Conservation (phyloP, 2,329 filamentous ascomycete genomes). For the Pyricularia sp. region DNA sequence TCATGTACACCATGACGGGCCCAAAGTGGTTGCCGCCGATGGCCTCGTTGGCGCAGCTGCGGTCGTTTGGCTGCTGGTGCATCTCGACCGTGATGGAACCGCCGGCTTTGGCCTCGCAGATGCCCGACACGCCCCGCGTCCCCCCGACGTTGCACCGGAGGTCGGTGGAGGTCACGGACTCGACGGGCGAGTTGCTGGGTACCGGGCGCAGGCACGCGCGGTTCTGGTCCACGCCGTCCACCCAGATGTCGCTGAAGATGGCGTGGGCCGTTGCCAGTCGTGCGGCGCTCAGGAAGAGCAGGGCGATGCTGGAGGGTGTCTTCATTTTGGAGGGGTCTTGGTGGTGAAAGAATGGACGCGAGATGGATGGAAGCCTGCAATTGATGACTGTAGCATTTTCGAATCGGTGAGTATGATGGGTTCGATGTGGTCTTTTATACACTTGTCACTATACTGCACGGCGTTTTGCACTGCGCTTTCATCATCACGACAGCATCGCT, state of each 20-base stretch:
- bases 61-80: conserved; percentile 33
- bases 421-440: neutral
- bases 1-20: conserved; percentile 42
- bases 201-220: conserved; percentile 11
- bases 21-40: conserved; percentile 46
- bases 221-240: conserved; percentile 3
- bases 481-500: neutral
- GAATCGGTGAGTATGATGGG: neutral
- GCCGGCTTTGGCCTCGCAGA: conserved; percentile 25
- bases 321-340: conserved; percentile 8
- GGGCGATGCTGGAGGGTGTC: neutral
- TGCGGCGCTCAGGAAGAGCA: neutral
- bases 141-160: conserved; percentile 10
- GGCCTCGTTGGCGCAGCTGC: conserved; percentile 34
- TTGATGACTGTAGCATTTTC: neutral
- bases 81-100: conserved; percentile 41
- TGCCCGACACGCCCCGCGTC: conserved; percentile 19
- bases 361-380: neutral
- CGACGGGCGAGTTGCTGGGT: conserved; percentile 10
- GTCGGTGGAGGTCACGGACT: neutral
- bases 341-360: neutral
- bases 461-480: neutral
- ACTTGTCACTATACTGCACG: neutral
- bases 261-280: conserved; percentile 24
- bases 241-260: conserved; percentile 22